Base-by-base conservation (phyloP, 2,329 filamentous ascomycete genomes). In the Juglanconis oblonga region DNA sequence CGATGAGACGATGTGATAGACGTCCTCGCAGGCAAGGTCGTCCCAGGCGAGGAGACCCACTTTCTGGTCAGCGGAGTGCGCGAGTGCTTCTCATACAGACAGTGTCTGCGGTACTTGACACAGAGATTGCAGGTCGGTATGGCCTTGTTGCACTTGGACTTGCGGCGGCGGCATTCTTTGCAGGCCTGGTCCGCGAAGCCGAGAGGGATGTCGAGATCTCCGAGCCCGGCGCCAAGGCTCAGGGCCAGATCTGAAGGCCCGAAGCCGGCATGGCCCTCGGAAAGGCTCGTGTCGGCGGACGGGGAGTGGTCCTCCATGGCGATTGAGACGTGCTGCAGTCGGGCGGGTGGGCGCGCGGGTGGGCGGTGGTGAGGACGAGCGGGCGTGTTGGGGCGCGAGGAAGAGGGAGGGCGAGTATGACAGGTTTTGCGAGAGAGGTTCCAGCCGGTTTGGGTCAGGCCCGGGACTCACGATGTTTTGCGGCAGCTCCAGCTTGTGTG, bases 71-170 rank as follows among this genome's bases (percentile, higher is more conserved):
- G 68, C 5, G 78, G 79, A 11, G 79, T 81, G 49, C 75, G 72
- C n/a, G 73, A 72, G 54, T 79, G 74, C 63, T 76, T 78, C 64
- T 81, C 79, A 58, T 81, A 81, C 6, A 79, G 68, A 61, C 79
- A 81, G 61, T 78, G 74, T 13, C 79, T 69, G 47, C 74, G 71
- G 64, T 79, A 77, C 58, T 74, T 75, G 52, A 72, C 66, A 64
- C 78, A 81, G 14, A 74, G 66, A 44, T 71, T 69, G 61, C 75
- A 77, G 3, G 68, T 73, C 10, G 75, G 75, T 35, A 76, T 67
- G 4, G 67, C 68, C 44, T 70, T 68, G 58, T 77, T 72, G 63
- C 75, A 77, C 49, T 73, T 70, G 11, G 75, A 72, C 65, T 77
- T 77, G 40, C 75, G 64, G 33, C 75, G 67, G 17, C 74, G 69